Evolutionary conservation across 371 early-diverging fungal species (phyloP).

Genomic region (Apophysomyces trapeziformis): DNA sequence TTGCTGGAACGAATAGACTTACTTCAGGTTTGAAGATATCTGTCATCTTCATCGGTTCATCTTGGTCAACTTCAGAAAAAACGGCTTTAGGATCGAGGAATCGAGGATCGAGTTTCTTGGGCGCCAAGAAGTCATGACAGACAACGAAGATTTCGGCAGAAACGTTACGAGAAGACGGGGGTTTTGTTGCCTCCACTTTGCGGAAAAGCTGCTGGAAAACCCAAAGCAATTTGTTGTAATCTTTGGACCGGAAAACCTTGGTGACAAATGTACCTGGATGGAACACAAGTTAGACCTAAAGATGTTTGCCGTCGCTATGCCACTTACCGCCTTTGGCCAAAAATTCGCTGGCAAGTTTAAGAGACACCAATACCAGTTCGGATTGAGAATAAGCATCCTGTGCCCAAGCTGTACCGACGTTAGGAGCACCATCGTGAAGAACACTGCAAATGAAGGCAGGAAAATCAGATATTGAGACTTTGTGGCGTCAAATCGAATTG

Average conservation of each 20-base stretch:
- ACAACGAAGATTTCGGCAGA: slow-evolving; percentile 99
- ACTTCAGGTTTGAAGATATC: slow-evolving; percentile 84
- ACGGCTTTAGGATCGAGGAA: slow-evolving; percentile 95
- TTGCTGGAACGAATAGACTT: background rate
- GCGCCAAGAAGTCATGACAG: slow-evolving; percentile 93
- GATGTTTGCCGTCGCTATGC: background rate
- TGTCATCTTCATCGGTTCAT: slow-evolving; percentile 45
- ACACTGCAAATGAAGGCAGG: slow-evolving; percentile 57
- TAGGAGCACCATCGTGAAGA: slow-evolving; percentile 99
- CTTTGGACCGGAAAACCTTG: slow-evolving; percentile 99
- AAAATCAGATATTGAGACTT: background rate
- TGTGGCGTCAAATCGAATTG: background rate
- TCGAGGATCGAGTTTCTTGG: slow-evolving; percentile 95
- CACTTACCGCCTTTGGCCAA: slow-evolving; percentile 87
- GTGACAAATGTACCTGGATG: slow-evolving; percentile 89
- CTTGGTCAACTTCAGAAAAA: slow-evolving; percentile 88
- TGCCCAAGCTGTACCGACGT: slow-evolving; percentile 98
- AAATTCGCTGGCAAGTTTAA: slow-evolving; percentile 97
- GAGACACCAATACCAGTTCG: slow-evolving; percentile 94
- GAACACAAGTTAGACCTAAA: background rate
- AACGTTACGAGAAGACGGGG: slow-evolving; percentile 98
- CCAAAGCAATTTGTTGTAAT: slow-evolving; percentile 98
- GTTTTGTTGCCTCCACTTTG: slow-evolving; percentile 99
- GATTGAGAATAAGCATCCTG: slow-evolving; percentile 99
- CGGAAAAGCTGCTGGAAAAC: slow-evolving; percentile 98